Evolutionary conservation across 2,329 filamentous ascomycete genomes (phyloP), one percentile per base, ranked within the genome.

Genomic region (Pseudogymnoascus sp.): DNA sequence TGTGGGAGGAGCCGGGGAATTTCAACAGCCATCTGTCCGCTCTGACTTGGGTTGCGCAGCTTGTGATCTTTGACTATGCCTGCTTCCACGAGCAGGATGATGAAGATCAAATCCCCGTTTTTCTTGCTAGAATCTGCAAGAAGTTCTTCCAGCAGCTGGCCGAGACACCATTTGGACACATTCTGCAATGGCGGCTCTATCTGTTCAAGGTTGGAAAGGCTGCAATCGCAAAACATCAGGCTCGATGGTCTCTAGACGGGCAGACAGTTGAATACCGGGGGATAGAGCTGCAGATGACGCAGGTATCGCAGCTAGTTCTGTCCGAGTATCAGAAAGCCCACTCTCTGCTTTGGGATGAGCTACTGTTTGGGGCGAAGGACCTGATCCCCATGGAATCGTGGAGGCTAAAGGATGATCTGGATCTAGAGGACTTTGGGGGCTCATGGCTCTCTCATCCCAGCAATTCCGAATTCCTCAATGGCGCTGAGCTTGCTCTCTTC

Each of bases 11-110:
- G 61, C 58, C 28, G 8, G 61, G 61, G 39, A 42, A 42, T 42
- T 42, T 60, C 28, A 64, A 65, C 58, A 65, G 64, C 62, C 36
- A 64, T 22, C 49, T 64, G 12, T 64, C 28, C 0, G 58, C 33
- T 22, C 36, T 66, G 5, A 66, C 58, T 14, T 66, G 38, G 60
- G 63, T 61, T 38, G 23, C 60, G 1, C 33, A 66, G 61, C 62
- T 66, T n/a, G 12, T 65, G 5, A 41, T 63, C 5, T 63, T 63
- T 11, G 23, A 63, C 22, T 59, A 41, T 42, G 25, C 60, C 11
- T 58, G 22, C 41, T 66, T 61, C 58, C 12, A 67, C 14, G 42
- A 67, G 61, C 28, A 66, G 35, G 61, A 65, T 12, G 5, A 19
- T 19, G 19, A 19, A 19, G 2, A 19, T 19, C 19, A 19, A 19